Evolutionary conservation across 768 basidiomycete genomes (phyloP).

Genomic region (Termitomyces sp.): DNA sequence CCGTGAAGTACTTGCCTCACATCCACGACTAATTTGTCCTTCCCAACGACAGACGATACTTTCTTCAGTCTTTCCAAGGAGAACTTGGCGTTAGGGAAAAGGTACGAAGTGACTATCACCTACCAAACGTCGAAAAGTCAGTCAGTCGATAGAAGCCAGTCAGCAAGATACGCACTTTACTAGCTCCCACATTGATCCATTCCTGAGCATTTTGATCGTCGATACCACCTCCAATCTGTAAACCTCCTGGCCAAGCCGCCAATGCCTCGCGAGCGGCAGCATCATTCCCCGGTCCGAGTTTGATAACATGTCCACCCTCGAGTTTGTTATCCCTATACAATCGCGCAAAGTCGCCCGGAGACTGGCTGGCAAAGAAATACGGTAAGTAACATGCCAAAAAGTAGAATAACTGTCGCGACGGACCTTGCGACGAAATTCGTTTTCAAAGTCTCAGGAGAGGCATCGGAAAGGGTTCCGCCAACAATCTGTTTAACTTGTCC

Average conservation of each 20-base stretch:
- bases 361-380: conserved; percentile 47
- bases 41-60: conserved; percentile 64
- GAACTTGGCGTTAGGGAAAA: conserved; percentile 85
- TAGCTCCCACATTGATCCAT: conserved; percentile 88
- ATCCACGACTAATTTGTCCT: conserved; percentile 88
- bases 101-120: conserved; percentile 97
- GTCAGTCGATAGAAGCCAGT: not conserved
- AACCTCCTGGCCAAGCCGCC: conserved; percentile 72
- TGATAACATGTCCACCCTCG: conserved; percentile 92
- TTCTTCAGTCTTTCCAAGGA: conserved; percentile 62
- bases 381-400: conserved; percentile 5
- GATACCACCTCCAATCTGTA: conserved; percentile 95
- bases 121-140: conserved; percentile 24
- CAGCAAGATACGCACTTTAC: conserved; percentile 49
- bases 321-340: conserved; percentile 70
- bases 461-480: conserved; percentile 84
- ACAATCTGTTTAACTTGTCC: conserved; percentile 98
- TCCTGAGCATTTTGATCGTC: conserved; percentile 69
- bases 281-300: conserved; percentile 88
- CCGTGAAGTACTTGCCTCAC: conserved; percentile 57
- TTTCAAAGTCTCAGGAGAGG: conserved; percentile 50
- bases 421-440: conserved; percentile 93
- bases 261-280: conserved; percentile 84
- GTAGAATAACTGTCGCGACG: conserved; percentile 19
- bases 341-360: conserved; percentile 72